phyloP scores from a whole-genome alignment of 805 yeast species.

The Saccharomyces jurei region DNA sequence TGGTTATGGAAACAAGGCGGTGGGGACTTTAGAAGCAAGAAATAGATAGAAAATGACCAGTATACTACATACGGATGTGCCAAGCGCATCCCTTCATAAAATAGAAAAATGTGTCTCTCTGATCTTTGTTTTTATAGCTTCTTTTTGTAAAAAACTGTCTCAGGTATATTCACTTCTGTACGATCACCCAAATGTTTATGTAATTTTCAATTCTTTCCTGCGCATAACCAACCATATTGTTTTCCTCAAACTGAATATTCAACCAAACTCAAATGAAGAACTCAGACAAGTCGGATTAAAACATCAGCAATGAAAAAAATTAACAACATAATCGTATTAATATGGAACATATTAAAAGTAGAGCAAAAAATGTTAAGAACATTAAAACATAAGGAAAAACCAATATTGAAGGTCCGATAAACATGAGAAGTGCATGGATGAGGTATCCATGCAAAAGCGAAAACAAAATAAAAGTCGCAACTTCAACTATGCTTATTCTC shows the following conservation, averaged over 20 bases:
- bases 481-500: background rate
- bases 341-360: background rate
- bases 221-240: background rate
- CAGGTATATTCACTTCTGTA: background rate
- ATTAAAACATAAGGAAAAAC: background rate
- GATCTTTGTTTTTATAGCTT: background rate
- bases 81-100: constrained; percentile 7
- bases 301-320: background rate
- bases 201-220: background rate
- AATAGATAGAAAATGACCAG: constrained; percentile 3
- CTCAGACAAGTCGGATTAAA: background rate
- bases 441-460: background rate
- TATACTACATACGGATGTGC: background rate
- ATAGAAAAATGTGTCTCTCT: background rate
- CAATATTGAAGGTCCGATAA: background rate
- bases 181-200: background rate
- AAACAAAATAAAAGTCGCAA: background rate
- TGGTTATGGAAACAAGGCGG: constrained; percentile 73
- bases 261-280: background rate
- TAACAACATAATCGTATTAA: background rate
- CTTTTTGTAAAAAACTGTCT: background rate
- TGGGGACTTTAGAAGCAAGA: constrained; percentile 27
- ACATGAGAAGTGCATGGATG: background rate
- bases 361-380: background rate
- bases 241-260: background rate